Percentiles rank a stretch among this genome's conserved stretches.
Evolutionary conservation across 495 filamentous ascomycete species (phyloP).

Genomic region (Collariella sp.): DNA sequence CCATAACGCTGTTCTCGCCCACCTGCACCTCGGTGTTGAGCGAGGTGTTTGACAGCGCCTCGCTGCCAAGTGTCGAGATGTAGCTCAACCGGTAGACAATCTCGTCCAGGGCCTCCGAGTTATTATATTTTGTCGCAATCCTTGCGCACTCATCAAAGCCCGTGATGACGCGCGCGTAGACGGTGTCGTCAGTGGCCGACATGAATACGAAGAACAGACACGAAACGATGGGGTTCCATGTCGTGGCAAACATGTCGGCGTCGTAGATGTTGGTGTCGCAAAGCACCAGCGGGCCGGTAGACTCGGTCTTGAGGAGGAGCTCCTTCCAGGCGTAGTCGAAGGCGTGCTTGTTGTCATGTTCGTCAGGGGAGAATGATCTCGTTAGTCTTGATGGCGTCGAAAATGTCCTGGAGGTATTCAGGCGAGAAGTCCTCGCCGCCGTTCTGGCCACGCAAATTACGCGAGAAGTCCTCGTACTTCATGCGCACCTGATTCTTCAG

Average conservation of each 20-base stretch:
- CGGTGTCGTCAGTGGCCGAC: conserved; percentile 95
- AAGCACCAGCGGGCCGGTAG: conserved; percentile 60
- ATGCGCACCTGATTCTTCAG: conserved; percentile 74
- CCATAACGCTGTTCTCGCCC: conserved; percentile 90
- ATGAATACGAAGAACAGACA: conserved; percentile 97
- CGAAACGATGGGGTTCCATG: conserved; percentile 90
- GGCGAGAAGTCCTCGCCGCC: conserved; percentile 73
- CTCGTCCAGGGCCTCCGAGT: conserved; percentile 82
- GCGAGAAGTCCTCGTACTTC: conserved; percentile 69
- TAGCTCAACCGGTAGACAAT: conserved; percentile 82
- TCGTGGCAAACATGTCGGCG: conserved; percentile 93
- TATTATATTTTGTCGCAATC: conserved; percentile 76
- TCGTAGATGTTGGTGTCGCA: conserved; percentile 94
- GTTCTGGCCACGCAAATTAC: conserved; percentile 85
- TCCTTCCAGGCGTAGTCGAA: conserved; percentile 98
- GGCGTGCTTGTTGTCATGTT: conserved; percentile 91
- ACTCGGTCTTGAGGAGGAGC: conserved; percentile 75
- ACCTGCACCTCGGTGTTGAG: conserved; percentile 96
- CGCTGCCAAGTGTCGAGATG: conserved; percentile 78
- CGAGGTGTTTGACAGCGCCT: conserved; percentile 64
- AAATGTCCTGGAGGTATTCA: conserved; percentile 81
- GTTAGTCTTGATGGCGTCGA: conserved; percentile 78
- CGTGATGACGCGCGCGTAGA: conserved; percentile 84
- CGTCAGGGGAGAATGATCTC: conserved; percentile 96
- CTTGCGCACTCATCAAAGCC: conserved; percentile 95